Evolutionary conservation across 2,329 filamentous ascomycete species (phyloP), one percentile per base, ranked within the genome.

Genomic region (Fusarium nodosum): DNA sequence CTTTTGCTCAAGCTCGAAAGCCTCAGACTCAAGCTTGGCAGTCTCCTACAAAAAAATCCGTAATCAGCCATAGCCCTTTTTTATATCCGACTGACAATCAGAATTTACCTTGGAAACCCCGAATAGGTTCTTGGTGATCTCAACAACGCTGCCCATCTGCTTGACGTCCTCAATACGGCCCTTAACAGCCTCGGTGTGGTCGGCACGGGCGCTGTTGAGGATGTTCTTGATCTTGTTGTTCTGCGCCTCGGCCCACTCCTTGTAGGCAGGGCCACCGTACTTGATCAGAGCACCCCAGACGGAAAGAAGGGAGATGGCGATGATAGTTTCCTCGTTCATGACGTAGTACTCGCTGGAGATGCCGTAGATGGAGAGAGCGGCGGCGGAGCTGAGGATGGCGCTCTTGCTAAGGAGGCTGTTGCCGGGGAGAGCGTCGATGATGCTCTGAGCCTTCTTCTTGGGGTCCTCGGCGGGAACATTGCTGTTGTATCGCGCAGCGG

Each of bases 271-370:
- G 58, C 95, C 96, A 78, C 93, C 94, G 81, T 93, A 97, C 84
- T 97, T 96, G 85, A 93, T 95, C 77, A 97, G 88, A 69, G 90
- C 93, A 79, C 87, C 91, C 91, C 97, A 99, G 80, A 98, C 93
- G 80, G 91, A 93, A 79, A 98, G 86, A 77, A 99, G 87, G 82
- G 92, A 96, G 85, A 99, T 89, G 74, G 93, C 93, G 79, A 97
- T 93, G 80, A 99, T 92, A 71, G 94, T 92, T 87, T 99, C 96
- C 88, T 99, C 96, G 86, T 99, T 99, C 84, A 99, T 88, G 81
- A 99, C 94, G 85, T 97, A 98, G 87, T 98, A 94, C 89, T 99
- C 96, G 86, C 97, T 99, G 90, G 93, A 97, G 85, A 99, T 94
- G 79, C 94, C 96, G 80, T 96, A 97, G 82, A 97, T 88, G 78